Evolutionary conservation across 345 rosid species (phyloP), one percentile per base, ranked within the genome.

Genomic region (Murraya koenigii): DNA sequence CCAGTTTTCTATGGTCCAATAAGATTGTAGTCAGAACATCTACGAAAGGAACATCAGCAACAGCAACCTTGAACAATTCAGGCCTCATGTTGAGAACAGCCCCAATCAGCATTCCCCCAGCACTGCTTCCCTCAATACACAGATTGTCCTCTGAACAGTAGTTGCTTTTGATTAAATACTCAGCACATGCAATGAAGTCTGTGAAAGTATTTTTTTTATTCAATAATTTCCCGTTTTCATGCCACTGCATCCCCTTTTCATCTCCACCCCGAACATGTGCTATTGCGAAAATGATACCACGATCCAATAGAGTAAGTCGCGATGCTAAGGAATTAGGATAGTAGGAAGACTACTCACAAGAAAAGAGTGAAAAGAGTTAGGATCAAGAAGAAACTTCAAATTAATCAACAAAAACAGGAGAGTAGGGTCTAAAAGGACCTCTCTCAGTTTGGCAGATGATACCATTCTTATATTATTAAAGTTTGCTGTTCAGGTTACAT

Each of bases 221-320:
- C 77, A 96, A 84, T 8, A 89, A 79, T 81, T 95, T 95, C 74
- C 99, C 98, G 54, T 90, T 88, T 83, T 95, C 99, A 75, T 95
- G 92, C 99, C 99, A 96, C 80, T 83, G 92, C 83, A 95, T 90
- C 76, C 97, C 98, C 93, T 94, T 91, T 84, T 94, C 99, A 74
- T 95, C 97, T 75, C 97, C 99, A 8, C 99, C 98, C 71, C 99
- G 95, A 82, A 96, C 77, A 77, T 95, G 98, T 74, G 98, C 98
- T 47, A 93, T 90, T 60, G 87, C 97, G 82, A 15, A 93, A 36
- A 92, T 84, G 76, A 95, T 90, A 66, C 99, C 98, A 66, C 99
- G 95, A 84, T 93, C 98, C 81, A 93, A 85, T 67, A 95, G 64
- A 77, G 99, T 91, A 52, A 95, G 78, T 83, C 93, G 92, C 63